A percentile compares a stretch with the other conserved stretches of the same genome.
These are phyloP conservation scores for Hymenochaete sp. DNA, from an alignment of 1,284 basidiomycete genomes.

Conservation along the genomic window DNA sequence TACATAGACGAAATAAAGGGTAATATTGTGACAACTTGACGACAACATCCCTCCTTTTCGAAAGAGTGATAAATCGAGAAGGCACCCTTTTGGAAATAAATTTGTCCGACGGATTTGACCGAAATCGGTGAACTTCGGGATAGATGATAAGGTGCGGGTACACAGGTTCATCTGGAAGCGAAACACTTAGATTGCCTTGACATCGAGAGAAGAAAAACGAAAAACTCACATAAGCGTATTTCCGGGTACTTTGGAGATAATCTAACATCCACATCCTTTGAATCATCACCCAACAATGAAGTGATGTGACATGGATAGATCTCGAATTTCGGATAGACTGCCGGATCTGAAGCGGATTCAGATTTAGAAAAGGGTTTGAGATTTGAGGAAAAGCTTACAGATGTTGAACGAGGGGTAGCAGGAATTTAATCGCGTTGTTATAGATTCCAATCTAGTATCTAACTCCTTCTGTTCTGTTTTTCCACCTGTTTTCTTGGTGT, in stretches of 20 bases:
- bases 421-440: conserved; percentile 1
- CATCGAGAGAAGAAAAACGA: not conserved
- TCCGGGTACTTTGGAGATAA: conserved; percentile 10
- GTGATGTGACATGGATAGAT: conserved; percentile 15
- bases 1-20: no score
- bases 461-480: no score
- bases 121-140: conserved; percentile 14
- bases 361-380: no score
- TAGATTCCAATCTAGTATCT: no score
- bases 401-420: conserved; percentile 29
- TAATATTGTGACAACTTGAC: no score
- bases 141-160: conserved; percentile 22
- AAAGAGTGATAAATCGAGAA: no score
- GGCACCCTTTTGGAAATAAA: no score
- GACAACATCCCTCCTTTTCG: no score
- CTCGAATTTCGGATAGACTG: conserved; percentile 22
- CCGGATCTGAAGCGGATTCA: no score
- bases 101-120: no score
- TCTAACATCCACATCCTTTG: conserved; percentile 9
- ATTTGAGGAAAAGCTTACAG: conserved; percentile 22
- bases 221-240: conserved; percentile 8
- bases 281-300: conserved; percentile 3
- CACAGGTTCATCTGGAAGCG: not conserved
- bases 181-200: not conserved
- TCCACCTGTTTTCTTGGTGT: no score